Evolutionary conservation across 2,329 filamentous ascomycete species (phyloP), one percentile per base, ranked within the genome.

Genomic region (Colletotrichum tabaci): DNA sequence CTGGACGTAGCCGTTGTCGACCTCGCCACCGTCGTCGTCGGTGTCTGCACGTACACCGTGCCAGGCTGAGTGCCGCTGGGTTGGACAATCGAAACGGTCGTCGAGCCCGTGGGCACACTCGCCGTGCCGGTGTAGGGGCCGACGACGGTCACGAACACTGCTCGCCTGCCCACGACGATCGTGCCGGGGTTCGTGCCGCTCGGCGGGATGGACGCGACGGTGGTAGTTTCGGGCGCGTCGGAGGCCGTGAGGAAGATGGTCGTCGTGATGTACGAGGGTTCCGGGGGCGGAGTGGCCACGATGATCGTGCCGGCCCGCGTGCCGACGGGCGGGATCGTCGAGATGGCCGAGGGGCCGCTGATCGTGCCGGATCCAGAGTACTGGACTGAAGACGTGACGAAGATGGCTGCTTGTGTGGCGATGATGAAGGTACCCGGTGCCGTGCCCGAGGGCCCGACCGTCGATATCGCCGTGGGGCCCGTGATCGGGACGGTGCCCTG

Each of bases 401-500:
- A 74, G 2, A 53, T 35, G 7, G 68, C 71, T 1, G 73, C 65
- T 4, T 57, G 35, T 2, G 56, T 60, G 7, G 67, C 62, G 0
- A 74, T 61, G 21, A 74, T 64, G 5, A 73, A 26, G 1, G 68
- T 72, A 0, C 74, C 73, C 0, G 71, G 73, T 2, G 15, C 42
- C 21, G 71, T 70, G 3, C 66, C 67, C 12, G 57, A 68, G n/a
- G 69, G 69, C 1, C 26, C 30, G 0, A 73, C 35, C 2, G 74
- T 74, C 10, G 66, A 64, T 8, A 72, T 21, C 5, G 66, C 38
- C 2, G 49, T n/a, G 9, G 70, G 70, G 7, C 66, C 66, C 3
- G 55, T 70, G 44, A 72, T 65, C 5, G 60, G 46, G n/a, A 26
- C 53, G 1, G 61, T 13, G 35, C 70, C 70, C 13, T 50, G 60